Conservation (phyloP, 768 basidiomycete species). For the Neoboletus brunneissimus region DNA sequence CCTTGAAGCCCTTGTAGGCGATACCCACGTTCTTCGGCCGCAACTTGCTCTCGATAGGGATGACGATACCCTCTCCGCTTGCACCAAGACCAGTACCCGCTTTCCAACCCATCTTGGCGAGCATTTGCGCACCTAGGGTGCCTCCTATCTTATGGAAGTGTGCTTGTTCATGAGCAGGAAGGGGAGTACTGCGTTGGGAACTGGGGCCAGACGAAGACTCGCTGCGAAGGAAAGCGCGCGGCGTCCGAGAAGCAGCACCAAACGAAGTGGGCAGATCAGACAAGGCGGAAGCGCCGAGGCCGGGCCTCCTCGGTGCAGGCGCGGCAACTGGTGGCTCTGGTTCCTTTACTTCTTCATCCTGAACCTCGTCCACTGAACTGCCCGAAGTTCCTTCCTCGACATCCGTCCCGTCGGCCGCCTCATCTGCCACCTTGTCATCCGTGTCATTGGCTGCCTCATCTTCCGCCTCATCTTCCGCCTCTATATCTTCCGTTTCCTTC, state of each 20-base stretch:
- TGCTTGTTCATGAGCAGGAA: constrained; percentile 64
- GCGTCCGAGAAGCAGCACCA: constrained; percentile 36
- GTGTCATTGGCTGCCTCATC: constrained; percentile 37
- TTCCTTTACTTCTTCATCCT: constrained; percentile 35
- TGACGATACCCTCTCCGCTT: constrained; percentile 78
- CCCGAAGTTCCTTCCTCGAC: constrained; percentile 35
- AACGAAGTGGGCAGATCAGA: constrained; percentile 37
- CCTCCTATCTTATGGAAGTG: constrained; percentile 81
- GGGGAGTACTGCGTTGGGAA: constrained; percentile 44
- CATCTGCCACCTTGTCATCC: constrained; percentile 35
- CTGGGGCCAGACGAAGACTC: constrained; percentile 39
- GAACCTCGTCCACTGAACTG: constrained; percentile 32
- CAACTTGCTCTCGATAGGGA: constrained; percentile 80
- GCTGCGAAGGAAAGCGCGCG: constrained; percentile 57
- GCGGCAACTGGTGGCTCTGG: constrained; percentile 31
- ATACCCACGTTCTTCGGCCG: constrained; percentile 87
- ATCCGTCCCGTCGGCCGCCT: constrained; percentile 35
- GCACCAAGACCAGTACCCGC: constrained; percentile 76
- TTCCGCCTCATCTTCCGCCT: constrained; percentile 35
- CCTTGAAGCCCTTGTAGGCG: constrained; percentile 82
- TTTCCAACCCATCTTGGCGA: constrained; percentile 96
- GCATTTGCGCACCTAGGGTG: constrained; percentile 83
- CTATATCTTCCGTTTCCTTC: constrained; percentile 42
- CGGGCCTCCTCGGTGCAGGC: constrained; percentile 17
- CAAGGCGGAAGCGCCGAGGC: constrained; percentile 26